Evolutionary conservation across 2,329 filamentous ascomycete species (phyloP), one percentile per base, ranked within the genome.

Genomic region (Calonectria hawksworthii): DNA sequence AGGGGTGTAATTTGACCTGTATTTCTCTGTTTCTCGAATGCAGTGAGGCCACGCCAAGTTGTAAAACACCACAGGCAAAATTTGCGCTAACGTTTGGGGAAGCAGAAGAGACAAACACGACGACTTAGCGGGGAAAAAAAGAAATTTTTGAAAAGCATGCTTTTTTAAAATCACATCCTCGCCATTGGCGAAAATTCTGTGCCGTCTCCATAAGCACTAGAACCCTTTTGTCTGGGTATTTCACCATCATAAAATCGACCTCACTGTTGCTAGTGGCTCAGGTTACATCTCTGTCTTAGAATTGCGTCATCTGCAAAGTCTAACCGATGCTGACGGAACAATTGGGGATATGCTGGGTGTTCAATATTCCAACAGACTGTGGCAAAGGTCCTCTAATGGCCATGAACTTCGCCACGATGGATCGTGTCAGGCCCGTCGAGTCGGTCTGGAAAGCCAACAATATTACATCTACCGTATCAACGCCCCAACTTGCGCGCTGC

Each of bases 351-450:
- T 54, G 89, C 88, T 81, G 91, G 90, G 83, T 90, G 90, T 70
- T 86, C 86, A 87, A 87, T 51, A 82, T 92, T 34, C 82, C 91
- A 65, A 83, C 92, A 76, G 90, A 90, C 84, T 91, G 90, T 83
- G 88, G 88, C 26, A 89, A 56, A 86, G 88, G 72, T 85, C 84
- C 4, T 91, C 89, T 0, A 83, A 85, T 38, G 78, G 83, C 92
- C 72, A 84, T 92, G 80, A 90, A 92, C 84, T 91, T 91, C 79
- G 90, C 90, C 6, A 90, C 88, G 34, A 86, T 91, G 4, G 85
- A 88, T 14, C 84, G 86, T 66, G 88, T 90, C 76, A 84, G 85
- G n/a, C 77, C 82, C 11, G 84, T 91, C 36, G 85, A 88, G 73
- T 86, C 82, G 86, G 44, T 82, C 82, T 16, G 87, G 87, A 4